Evolutionary conservation across 2,329 filamentous ascomycete species (phyloP), one percentile per base, ranked within the genome.

Genomic region (Xylariaceae sp.): DNA sequence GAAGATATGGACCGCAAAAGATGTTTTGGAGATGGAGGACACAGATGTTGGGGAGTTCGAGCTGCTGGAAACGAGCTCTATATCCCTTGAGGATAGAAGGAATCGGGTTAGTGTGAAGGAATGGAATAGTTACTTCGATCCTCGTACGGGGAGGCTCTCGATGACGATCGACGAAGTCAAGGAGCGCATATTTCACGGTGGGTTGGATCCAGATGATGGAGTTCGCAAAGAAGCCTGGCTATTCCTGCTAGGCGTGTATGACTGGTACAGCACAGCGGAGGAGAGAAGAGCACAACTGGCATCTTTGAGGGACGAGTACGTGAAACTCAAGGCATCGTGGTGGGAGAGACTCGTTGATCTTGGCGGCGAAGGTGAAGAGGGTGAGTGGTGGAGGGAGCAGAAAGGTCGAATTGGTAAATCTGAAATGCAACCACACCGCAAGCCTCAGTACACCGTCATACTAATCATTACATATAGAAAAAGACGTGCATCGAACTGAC

Each of bases 381-480:
- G 89, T 21, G 95, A 99, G 67, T 96, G 92, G 87, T 99, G 93
- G 93, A 87, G 92, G 58, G 94, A 99, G 72, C 94, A 99, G 72
- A 90, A 88, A 70, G 87, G 85, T 58, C 84, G 94, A 59, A 99
- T 99, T 73, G 93, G 93, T 96, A 85, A 77, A 86, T 73, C 47
- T 27, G 44, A 42, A 45, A 58, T 21, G 18, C 43, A 15, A 20
- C 53, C 27, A n/a, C n/a, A 11, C 16, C 40, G 15, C 21, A 43
- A 35, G n/a, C 10, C 27, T 32, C 7, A 16, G 13, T 30, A 33
- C 40, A 15, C 39, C 10, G 18, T 21, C 18, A 53, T 66, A 56
- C 62, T 67, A 24, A 67, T 37, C 16, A 5, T 13, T 6, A 32
- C 8, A 11, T 57, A 7, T 79, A 97, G 94, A 99, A 73, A 99